Base-by-base conservation (phyloP, 2,329 filamentous ascomycete species). In the Colletotrichum theobromicola region DNA sequence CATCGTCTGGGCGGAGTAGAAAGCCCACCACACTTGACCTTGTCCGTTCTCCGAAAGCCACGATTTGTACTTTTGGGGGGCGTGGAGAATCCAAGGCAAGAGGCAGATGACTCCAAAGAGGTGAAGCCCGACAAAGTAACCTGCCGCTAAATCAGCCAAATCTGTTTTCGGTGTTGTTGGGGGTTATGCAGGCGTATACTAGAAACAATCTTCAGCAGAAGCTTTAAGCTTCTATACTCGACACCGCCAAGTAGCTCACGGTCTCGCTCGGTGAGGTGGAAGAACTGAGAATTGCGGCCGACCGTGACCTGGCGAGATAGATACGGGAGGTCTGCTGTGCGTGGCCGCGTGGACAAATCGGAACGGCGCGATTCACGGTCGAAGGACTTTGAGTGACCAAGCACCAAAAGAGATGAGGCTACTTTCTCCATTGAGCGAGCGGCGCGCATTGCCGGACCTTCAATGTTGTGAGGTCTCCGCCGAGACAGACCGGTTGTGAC, bases 1-100 rank as follows among this genome's bases (percentile, higher is more conserved):
- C 82, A 89, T 89, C 1, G 88, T 90, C 73, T 88, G 87, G 1
- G 87, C 82, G 0, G 87, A 87, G 78, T 86, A 89, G 34, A 89
- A 83, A 3, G 84, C 86, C 87, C 88, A 90, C 88, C 88, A 90
- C 7, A 83, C 81, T 76, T 83, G 79, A 72, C 84, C 80, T 75
- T 86, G 79, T 16, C 83, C 87, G 32, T 80, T 81, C 46, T 84
- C 82, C 0, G 77, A 79, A 55, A 87, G 79, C 78, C 85, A 84
- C 15, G 84, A 78, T 5, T 79, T 77, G 73, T 89, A 86, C 75
- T 85, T 88, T 4, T 79, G 75, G 16, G 82, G 76, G 1, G 84
- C 81, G 63, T 83, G 78, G 21, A 82, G 84, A 62, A 87, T 87
- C 88, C 88, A 90, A 1, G 82, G 83, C 15, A 89, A 78, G 2